Evolutionary conservation across 495 filamentous ascomycete species (phyloP).

Genomic region (Amorphotheca resinae): DNA sequence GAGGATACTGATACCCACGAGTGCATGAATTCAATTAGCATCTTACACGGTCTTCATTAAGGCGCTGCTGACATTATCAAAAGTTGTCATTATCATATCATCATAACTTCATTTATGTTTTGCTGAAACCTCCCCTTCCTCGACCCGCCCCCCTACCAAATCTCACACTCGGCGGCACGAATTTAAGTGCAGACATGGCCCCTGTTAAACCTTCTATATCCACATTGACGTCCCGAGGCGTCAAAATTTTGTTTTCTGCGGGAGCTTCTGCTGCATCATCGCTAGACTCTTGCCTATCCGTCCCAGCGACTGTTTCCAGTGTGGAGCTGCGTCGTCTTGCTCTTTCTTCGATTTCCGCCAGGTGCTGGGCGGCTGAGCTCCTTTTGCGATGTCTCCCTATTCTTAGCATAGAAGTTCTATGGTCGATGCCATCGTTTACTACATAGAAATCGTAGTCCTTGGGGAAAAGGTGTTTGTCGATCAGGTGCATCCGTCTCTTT

Average conservation of each 20-base stretch:
- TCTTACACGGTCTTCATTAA: too few relatives aligned
- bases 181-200: conserved; percentile 72
- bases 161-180: conserved; percentile 66
- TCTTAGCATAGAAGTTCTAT: conserved; percentile 61
- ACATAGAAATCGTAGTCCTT: conserved; percentile 84
- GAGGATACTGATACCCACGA: conserved; percentile 16
- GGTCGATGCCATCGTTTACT: conserved; percentile 79
- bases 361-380: conserved; percentile 18
- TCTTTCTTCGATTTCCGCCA: conserved; percentile 28
- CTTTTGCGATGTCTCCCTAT: conserved; percentile 20
- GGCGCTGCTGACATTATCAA: too few relatives aligned
- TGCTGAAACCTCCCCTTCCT: conserved; percentile 19
- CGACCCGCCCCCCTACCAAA: conserved; percentile 48
- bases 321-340: conserved; percentile 39
- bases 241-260: not conserved
- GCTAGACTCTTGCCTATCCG: conserved; percentile 20
- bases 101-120: conserved; percentile 29
- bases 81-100: too few relatives aligned
- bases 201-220: conserved; percentile 61
- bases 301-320: conserved; percentile 12
- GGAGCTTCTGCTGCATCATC: conserved; percentile 15
- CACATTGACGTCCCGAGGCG: conserved; percentile 22
- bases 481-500: conserved; percentile 75
- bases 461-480: conserved; percentile 92
- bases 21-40: conserved; percentile 10